These are phyloP conservation scores for Thermochaetoides thermophila DNA, from an alignment of 495 filamentous ascomycete genomes.

Conservation along the genomic window DNA sequence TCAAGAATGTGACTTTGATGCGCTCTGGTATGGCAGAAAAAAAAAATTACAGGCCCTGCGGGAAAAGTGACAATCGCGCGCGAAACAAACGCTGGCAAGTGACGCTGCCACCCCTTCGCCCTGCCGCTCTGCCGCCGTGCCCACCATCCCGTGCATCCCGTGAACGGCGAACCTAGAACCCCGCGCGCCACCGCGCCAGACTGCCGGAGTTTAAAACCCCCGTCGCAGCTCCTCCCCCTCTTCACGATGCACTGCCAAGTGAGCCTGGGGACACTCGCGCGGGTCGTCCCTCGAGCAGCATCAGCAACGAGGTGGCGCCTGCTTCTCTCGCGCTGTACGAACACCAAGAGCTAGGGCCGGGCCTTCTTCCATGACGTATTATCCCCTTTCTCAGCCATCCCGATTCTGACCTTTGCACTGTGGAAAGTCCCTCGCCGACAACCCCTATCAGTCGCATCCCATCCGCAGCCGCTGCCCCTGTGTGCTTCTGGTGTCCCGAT, in stretches of 20 bases:
- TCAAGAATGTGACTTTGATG: constrained; percentile 1
- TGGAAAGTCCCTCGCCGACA: constrained; percentile 5
- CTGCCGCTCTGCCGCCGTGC: background rate
- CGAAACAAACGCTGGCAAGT: background rate
- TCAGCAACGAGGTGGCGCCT: too few species aligned
- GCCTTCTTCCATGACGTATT: constrained; percentile 20
- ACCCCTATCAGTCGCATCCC: constrained; percentile 5
- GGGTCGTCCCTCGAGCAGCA: constrained; percentile 4
- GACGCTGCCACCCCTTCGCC: background rate
- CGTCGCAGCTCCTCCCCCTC: too few species aligned
- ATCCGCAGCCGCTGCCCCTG: constrained; percentile 1
- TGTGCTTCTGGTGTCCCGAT: background rate
- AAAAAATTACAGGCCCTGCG: constrained; percentile 5
- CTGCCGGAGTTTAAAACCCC: constrained; percentile 1
- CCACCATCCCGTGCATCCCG: too few species aligned
- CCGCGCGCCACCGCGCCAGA: background rate
- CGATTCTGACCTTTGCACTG: constrained; percentile 5
- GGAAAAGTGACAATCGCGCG: constrained; percentile 4
- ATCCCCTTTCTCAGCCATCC: constrained; percentile 3
- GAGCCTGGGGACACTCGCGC: background rate
- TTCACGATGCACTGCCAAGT: too few species aligned
- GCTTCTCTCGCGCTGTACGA: too few species aligned
- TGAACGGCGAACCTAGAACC: background rate
- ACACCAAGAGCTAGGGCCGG: constrained; percentile 18
- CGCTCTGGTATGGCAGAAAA: background rate